Base-by-base conservation (phyloP, 2,329 filamentous ascomycete species). In the Blastomyces parvus region DNA sequence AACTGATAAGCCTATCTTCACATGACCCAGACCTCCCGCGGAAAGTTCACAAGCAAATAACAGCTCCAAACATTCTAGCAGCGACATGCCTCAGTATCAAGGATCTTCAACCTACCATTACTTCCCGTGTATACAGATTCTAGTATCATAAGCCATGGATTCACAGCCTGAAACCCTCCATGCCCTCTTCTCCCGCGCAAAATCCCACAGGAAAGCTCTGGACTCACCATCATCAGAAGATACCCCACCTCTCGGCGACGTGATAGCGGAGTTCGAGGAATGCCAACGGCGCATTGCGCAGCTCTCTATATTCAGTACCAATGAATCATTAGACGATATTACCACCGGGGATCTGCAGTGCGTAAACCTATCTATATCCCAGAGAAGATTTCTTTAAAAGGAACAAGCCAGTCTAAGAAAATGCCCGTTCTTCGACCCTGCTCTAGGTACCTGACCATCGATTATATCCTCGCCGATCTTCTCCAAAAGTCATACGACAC, bases 301-400 rank as follows among this genome's bases (percentile, higher is more conserved):
- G 64, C 81, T 94, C 33, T 88, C 89, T 0, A 81, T 99, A 61
- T 97, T 97, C 82, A 96, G 91, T 69, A 82, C 86, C 44, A 99
- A 99, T 76, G 94, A 99, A 76, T 83, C 84, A 0, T 77, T 93
- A 48, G 94, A 99, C 66, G 94, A 99, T 77, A 79, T 97, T 40
- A 81, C 89, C 17, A 95, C 93, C 0, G 82, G 83, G n/a, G 88
- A 96, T 71, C 78, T 99, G 40, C 90, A 91, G 77, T 96, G 79
- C 64, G 76, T 50, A 56, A 56, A 48, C 42, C 19, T 44, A 57
- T 14, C 22, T 52, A 14, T 14, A 8, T 14, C 19, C 53, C 14
- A 48, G 3, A 13, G 33, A 7, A 25, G 53, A 53, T n/a, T n/a
- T n/a, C n/a, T n/a, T n/a, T n/a, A n/a, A n/a, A n/a, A n/a, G n/a